These are phyloP conservation scores for Fusarium hainanense DNA, from an alignment of 2,329 filamentous ascomycete genomes.

Conservation along the genomic window DNA sequence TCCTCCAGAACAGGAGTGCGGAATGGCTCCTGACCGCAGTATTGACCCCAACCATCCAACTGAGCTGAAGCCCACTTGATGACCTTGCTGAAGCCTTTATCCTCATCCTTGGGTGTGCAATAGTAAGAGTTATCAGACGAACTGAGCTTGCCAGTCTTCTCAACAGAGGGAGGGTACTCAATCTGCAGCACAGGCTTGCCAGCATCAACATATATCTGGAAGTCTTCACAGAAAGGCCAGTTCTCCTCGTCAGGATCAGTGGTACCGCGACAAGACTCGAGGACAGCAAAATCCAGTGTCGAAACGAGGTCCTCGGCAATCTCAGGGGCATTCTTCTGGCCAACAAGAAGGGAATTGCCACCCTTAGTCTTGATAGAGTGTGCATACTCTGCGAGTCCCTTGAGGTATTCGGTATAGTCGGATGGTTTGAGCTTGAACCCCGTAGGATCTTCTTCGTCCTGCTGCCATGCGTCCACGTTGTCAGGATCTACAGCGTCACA, in stretches of 20 bases:
- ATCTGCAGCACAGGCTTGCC: slow-evolving; percentile 51
- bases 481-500: slow-evolving; percentile 52
- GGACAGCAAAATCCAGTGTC: slow-evolving; percentile 50
- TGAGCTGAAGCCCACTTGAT: slow-evolving; percentile 49
- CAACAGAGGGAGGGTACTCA: slow-evolving; percentile 49
- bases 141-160: slow-evolving; percentile 40
- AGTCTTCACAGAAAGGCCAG: slow-evolving; percentile 47
- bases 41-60: slow-evolving; percentile 50
- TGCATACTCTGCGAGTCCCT: slow-evolving; percentile 45
- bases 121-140: slow-evolving; percentile 43
- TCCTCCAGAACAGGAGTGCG: slow-evolving; percentile 40
- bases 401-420: slow-evolving; percentile 49
- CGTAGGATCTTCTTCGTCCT: slow-evolving; percentile 43
- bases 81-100: slow-evolving; percentile 49
- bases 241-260: slow-evolving; percentile 30
- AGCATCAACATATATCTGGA: slow-evolving; percentile 46
- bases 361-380: slow-evolving; percentile 44
- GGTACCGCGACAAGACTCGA: slow-evolving; percentile 51
- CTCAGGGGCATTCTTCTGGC: slow-evolving; percentile 51
- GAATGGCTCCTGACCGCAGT: slow-evolving; percentile 44
- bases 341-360: slow-evolving; percentile 45
- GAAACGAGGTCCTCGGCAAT: slow-evolving; percentile 43
- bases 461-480: slow-evolving; percentile 50
- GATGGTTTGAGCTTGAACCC: slow-evolving; percentile 46
- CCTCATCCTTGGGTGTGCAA: slow-evolving; percentile 41